A percentile compares a stretch with the other conserved stretches of the same genome.
These are phyloP conservation scores for Populus hybrid DNA, from an alignment of 441 rosid genomes.

Conservation along the genomic window DNA sequence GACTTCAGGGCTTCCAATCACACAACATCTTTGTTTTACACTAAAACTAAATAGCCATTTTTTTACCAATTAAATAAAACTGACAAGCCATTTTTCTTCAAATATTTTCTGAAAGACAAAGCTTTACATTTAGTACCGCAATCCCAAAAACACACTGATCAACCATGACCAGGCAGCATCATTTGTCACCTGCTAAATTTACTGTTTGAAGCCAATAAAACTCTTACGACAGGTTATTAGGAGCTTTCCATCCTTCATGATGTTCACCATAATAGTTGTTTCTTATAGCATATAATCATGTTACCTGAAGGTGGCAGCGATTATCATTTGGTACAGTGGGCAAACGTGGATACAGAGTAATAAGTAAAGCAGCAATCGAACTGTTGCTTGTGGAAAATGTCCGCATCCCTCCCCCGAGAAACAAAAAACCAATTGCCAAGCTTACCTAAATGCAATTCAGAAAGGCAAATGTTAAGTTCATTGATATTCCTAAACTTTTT, in stretches of 20 bases:
- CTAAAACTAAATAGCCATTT: not conserved
- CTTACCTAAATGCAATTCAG: slow-evolving; percentile 58
- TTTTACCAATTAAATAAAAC: not conserved
- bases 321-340: slow-evolving; percentile 99
- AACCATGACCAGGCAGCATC: not conserved
- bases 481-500: slow-evolving; percentile 8
- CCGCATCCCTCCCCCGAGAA: slow-evolving; percentile 95
- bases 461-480: slow-evolving; percentile 13
- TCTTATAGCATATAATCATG: slow-evolving; percentile 3
- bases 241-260: not conserved
- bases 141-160: not conserved
- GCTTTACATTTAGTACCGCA: slow-evolving; percentile 2
- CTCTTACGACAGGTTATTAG: not conserved
- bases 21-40: not conserved
- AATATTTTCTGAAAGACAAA: not conserved
- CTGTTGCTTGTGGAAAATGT: slow-evolving; percentile 90
- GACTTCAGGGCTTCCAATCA: not conserved
- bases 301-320: slow-evolving; percentile 99
- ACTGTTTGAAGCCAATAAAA: not conserved
- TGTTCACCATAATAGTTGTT: not conserved
- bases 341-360: slow-evolving; percentile 89
- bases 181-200: not conserved
- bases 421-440: slow-evolving; percentile 90
- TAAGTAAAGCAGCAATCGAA: slow-evolving; percentile 82
- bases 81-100: not conserved